Evolutionary conservation across 768 basidiomycete genomes (phyloP), one percentile per base, ranked within the genome.

Genomic region (Agrocybe pediades): DNA sequence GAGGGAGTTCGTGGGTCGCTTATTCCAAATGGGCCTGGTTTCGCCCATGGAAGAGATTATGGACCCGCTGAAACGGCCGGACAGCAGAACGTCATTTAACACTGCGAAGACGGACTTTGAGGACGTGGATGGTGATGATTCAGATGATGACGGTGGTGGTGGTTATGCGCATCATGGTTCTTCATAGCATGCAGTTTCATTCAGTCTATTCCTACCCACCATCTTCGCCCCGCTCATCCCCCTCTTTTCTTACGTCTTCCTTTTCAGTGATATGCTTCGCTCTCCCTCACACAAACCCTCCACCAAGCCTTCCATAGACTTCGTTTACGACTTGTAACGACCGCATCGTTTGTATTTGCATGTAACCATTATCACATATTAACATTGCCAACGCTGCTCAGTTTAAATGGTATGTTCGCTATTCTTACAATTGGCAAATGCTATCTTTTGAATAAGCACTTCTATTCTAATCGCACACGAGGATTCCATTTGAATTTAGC

Each of bases 51-150:
- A 36, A 11, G n/a, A 43, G 25, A 11, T 11, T 43, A 11, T 15
- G 49, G 55, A 61, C 24, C 40, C 44, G 17, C 51, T 49, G 27
- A 62, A 64, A 21, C 54, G 71, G 46, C 67, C 70, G 19, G 70
- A 63, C 19, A 76, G 73, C 49, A 53, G 61, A 54, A 56, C 69
- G 8, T 74, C 74, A 1, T 76, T 69, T 50, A 58, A 59, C 44
- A 74, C 74, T 17, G 74, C 74, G 9, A 68, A 56, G 47, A 72
- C 64, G 42, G 65, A 65, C 21, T 67, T 73, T 43, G 59, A 61
- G 51, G 65, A 65, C 44, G 30, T 42, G 46, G 36, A 40, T 20
- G 17, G 20, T 33, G 24, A 19, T 27, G 15, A 49, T 17, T 5
- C 11, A 11, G 45, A 29, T 25, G 40, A 40, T 50, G 41, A 27